Evolutionary conservation across 352 stramenopile species (phyloP).

Genomic region (Blastocystis sp.): DNA sequence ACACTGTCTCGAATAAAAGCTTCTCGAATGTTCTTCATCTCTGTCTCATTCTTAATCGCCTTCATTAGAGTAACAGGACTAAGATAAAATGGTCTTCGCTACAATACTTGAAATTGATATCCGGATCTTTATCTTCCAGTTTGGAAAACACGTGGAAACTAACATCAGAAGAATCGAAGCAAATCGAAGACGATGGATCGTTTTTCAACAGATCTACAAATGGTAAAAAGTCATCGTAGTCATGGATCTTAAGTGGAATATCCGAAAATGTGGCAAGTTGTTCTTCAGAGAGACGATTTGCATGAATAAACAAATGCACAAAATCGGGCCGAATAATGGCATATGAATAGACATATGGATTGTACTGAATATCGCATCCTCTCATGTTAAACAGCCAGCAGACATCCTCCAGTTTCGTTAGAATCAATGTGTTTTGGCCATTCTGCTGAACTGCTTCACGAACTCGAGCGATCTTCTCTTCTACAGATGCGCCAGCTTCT

Average conservation of each 20-base stretch:
- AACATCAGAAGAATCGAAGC: conserved; percentile 34
- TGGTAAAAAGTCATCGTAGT: background rate
- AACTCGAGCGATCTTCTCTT: background rate
- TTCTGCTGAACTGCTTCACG: background rate
- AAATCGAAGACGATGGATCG: background rate
- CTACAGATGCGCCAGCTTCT: background rate
- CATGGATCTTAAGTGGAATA: conserved; percentile 46
- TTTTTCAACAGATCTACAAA: background rate
- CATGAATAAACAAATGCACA: conserved; percentile 83
- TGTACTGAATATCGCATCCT: conserved; percentile 89
- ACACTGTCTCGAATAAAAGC: conserved; percentile 88
- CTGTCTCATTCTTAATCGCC: conserved; percentile 84
- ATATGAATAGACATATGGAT: conserved; percentile 92
- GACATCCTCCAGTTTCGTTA: conserved; percentile 90
- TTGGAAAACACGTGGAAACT: background rate
- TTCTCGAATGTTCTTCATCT: conserved; percentile 87
- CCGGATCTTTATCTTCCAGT: background rate
- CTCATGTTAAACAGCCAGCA: conserved; percentile 90
- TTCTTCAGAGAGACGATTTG: conserved; percentile 64
- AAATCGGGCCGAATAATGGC: conserved; percentile 79
- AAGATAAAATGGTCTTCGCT: background rate
- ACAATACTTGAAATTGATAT: background rate
- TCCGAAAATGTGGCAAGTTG: background rate
- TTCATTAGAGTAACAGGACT: conserved; percentile 70
- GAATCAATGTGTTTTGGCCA: conserved; percentile 74